phyloP scores from a whole-genome alignment of 129 eudicot species.

The Gnaphalium uliginosum region DNA sequence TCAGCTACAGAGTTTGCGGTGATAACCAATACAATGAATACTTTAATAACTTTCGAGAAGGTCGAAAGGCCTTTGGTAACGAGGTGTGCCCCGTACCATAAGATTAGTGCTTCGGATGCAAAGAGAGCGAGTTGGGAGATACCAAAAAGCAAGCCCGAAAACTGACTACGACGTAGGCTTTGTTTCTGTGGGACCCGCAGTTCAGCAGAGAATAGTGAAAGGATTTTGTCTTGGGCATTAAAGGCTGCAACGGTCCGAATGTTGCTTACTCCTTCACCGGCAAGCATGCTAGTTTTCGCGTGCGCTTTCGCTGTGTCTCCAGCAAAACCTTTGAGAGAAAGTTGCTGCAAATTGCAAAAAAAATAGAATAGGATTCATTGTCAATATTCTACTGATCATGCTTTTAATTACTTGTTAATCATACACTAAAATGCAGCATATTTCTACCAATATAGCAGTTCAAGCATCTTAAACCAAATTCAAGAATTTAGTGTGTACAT shows the following conservation, averaged over 20 bases:
- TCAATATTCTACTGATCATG: background rate
- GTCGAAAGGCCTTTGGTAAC: slow-evolving; percentile 80
- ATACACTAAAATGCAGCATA: background rate
- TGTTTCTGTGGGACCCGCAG: slow-evolving; percentile 74
- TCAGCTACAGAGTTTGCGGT: slow-evolving; percentile 96
- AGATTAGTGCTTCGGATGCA: slow-evolving; percentile 89
- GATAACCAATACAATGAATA: slow-evolving; percentile 78
- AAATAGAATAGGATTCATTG: background rate
- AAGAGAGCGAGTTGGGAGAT: slow-evolving; percentile 91
- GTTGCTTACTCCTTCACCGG: slow-evolving; percentile 99
- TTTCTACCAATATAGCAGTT: background rate
- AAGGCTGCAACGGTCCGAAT: slow-evolving; percentile 96
- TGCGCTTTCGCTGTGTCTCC: slow-evolving; percentile 99
- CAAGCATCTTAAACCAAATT: background rate
- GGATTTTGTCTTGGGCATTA: slow-evolving; percentile 89
- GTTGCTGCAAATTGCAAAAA: slow-evolving; percentile 63
- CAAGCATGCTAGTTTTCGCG: slow-evolving; percentile 98
- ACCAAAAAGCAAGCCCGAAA: slow-evolving; percentile 82
- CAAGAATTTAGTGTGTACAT: background rate
- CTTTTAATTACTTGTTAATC: background rate
- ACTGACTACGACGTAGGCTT: slow-evolving; percentile 76
- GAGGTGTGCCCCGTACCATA: slow-evolving; percentile 95
- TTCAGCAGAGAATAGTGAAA: slow-evolving; percentile 65
- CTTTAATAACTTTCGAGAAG: slow-evolving; percentile 90
- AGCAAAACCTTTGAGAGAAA: slow-evolving; percentile 90